These are phyloP conservation scores for Kazachstania bromeliacearum DNA, from an alignment of 805 yeast species.

Conservation along the genomic window DNA sequence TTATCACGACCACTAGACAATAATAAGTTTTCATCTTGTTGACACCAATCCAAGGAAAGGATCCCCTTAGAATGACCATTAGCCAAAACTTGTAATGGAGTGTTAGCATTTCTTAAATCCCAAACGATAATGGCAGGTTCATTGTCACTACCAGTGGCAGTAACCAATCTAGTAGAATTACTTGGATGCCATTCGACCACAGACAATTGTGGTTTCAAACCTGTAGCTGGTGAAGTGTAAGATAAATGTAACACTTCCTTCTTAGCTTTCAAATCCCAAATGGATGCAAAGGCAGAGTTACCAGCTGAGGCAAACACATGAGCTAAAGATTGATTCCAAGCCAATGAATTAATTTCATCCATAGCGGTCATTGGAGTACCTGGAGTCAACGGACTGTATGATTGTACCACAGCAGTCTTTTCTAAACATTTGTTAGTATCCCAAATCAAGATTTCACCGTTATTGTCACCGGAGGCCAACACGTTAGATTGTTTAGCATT, in stretches of 20 bases:
- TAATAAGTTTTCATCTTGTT: slow-evolving; percentile 65
- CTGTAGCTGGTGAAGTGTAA: slow-evolving; percentile 45
- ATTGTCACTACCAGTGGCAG: slow-evolving; percentile 76
- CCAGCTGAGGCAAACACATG: slow-evolving; percentile 91
- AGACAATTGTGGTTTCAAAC: slow-evolving; percentile 58
- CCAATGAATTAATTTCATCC: slow-evolving; percentile 69
- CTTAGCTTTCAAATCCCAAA: slow-evolving; percentile 87
- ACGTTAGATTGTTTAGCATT: slow-evolving; percentile 63
- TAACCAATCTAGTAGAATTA: slow-evolving; percentile 73
- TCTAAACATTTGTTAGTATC: slow-evolving; percentile 60
- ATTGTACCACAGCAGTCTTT: slow-evolving; percentile 11
- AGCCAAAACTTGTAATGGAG: slow-evolving; percentile 63
- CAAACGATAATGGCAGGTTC: slow-evolving; percentile 77
- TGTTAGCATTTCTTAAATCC: slow-evolving; percentile 90
- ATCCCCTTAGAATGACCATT: slow-evolving; percentile 82
- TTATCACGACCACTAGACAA: slow-evolving; percentile 92
- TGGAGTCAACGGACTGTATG: slow-evolving; percentile 43
- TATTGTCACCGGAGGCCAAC: slow-evolving; percentile 70
- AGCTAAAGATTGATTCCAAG: slow-evolving; percentile 80
- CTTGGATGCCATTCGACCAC: slow-evolving; percentile 93
- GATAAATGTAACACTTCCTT: slow-evolving; percentile 82
- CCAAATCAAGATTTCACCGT: slow-evolving; percentile 84
- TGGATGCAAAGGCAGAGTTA: slow-evolving; percentile 73
- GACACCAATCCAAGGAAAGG: slow-evolving; percentile 88
- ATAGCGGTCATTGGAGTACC: slow-evolving; percentile 70